Conservation (phyloP, 106 monocot genomes). For the Xerophyta viscosa region DNA sequence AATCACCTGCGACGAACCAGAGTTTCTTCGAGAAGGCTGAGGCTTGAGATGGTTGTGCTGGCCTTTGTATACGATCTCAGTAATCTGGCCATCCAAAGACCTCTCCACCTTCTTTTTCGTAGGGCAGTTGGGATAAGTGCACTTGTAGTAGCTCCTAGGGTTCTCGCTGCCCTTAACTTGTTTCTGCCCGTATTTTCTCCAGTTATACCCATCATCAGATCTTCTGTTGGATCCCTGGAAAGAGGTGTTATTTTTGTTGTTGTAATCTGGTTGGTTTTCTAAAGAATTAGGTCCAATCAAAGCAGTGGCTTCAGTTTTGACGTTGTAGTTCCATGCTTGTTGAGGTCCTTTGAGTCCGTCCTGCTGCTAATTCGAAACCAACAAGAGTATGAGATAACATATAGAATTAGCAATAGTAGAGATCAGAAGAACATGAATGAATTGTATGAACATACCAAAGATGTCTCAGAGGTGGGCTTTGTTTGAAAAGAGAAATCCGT, state of each 20-base stretch:
- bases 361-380: too few relatives aligned
- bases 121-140: slow-evolving; percentile 35
- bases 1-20: slow-evolving; percentile 3
- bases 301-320: slow-evolving; percentile 3
- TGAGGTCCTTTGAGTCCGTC: slow-evolving; percentile 1
- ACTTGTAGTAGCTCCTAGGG: slow-evolving; percentile 51
- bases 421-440: too few relatives aligned
- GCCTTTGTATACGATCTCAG: slow-evolving; percentile 51
- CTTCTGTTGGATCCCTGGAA: slow-evolving; percentile 12
- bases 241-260: background rate
- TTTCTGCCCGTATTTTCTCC: slow-evolving; percentile 61
- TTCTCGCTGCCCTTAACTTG: slow-evolving; percentile 56
- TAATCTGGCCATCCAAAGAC: slow-evolving; percentile 40
- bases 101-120: slow-evolving; percentile 50
- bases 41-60: slow-evolving; percentile 49
- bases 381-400: too few relatives aligned
- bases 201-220: slow-evolving; percentile 49
- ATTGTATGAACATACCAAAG: slow-evolving; percentile 2
- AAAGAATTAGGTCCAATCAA: slow-evolving; percentile 10
- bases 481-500: slow-evolving; percentile 48
- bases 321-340: slow-evolving; percentile 15
- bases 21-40: slow-evolving; percentile 26
- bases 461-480: background rate
- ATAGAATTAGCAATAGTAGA: too few relatives aligned
- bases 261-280: slow-evolving; percentile 1